Evolutionary conservation across 139 green algal genomes (phyloP), one percentile per base, ranked within the genome.

Genomic region (Raphidocelis subcapitata): DNA sequence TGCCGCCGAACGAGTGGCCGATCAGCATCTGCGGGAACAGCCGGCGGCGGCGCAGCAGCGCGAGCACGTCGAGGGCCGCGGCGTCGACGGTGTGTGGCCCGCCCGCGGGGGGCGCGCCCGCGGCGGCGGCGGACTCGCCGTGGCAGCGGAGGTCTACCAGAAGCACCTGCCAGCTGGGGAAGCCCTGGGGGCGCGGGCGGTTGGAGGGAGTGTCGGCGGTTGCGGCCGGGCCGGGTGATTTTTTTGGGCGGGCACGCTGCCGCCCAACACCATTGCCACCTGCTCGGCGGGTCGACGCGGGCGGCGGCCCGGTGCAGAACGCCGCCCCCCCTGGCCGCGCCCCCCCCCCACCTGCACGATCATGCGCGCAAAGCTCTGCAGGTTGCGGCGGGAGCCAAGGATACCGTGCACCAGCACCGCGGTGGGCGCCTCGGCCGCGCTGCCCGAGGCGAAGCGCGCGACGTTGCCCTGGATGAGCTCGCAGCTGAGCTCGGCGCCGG

Each of bases 321-420:
- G 8, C 12, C 41, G 8, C 8, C 41, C 41, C 41, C 12, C 41
- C 41, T 49, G 41, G 41, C 41, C 41, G 12, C 29, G 37, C 2
- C 23, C 47, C 57, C 14, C 2, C 4, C 73, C 0, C 49, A 92
- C 89, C 85, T 93, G 82, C 1, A 93, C 76, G 14, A 97, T 65
- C 41, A 84, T 85, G 18, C 77, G 81, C 1, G 91, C 92, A 77
- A 95, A 96, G 8, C 63, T 75, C 24, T 85, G 68, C 79, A 98
- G 85, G 82, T 99, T 99, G 16, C 85, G 85, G 5, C 88, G 82
- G 14, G 74, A 88, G 51, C 95, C 95, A 32, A 99, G 74, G 35
- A 99, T 97, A 62, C 95, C 95, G 77, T 99, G 95, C 5, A 98
- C 80, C 29, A 99, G 79, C 2, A 99, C 94, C 0, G 85, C 89